Evolutionary conservation across 2,329 filamentous ascomycete genomes (phyloP), one percentile per base, ranked within the genome.

Genomic region (Tolypocladium endophyticum): DNA sequence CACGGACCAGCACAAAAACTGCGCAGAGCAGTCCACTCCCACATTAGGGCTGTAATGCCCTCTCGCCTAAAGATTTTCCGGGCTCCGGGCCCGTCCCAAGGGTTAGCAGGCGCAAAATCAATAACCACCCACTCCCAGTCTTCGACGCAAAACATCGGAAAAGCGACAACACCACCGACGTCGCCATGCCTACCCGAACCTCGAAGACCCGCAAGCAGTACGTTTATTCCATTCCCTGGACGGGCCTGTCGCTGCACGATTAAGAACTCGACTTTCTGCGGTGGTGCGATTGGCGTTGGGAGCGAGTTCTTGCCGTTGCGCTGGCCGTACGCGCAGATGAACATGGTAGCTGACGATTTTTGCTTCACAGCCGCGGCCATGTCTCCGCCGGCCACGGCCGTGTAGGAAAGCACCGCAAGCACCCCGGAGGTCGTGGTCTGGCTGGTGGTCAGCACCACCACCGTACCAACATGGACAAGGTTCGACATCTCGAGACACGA

Each of bases 331-430:
- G 7, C 41, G 54, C 33, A 25, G 58, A 36, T 20, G 56, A 16
- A 58, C 65, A 57, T 57, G 12, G 25, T 52, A 38, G 58, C 64
- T 66, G 60, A 66, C 64, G 54, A 56, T 57, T 56, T 68, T 64
- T 66, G 62, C 63, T 67, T 65, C 58, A 72, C 76, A 92, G 88
- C 84, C 92, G 93, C 84, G 93, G 93, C 80, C 91, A 99, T 83
- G 94, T 99, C 77, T 95, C 90, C 76, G 91, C 92, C 85, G 94
- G 94, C 85, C 87, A 97, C 81, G 93, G 94, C 84, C 93, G 93
- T 87, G 80, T 97, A 77, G 94, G 94, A 79, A 97, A 97, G 89
- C 92, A 97, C 89, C 85, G 94, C 77, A 97, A 99, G 88, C 85
- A 88, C 71, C 86, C 84, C 70, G 85, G 85, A 87, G 85, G 85